Conservation (phyloP, 2,329 filamentous ascomycete species). For the Clathrospora elynae region DNA sequence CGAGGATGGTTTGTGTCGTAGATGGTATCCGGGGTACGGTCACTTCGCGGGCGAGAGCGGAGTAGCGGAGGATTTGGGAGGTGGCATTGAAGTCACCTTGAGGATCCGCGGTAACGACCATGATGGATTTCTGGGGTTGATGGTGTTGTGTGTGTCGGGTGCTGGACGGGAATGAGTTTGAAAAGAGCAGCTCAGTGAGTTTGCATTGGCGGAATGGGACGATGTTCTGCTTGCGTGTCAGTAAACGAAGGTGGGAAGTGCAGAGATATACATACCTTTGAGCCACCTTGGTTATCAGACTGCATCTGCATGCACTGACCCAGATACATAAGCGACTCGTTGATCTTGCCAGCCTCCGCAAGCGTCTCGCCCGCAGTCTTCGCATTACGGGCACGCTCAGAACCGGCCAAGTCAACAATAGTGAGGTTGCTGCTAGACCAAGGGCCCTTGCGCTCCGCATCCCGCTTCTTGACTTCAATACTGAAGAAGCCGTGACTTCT, state of each 20-base stretch:
- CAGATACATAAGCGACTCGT: conserved; percentile 97
- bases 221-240: conserved; percentile 56
- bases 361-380: conserved; percentile 93
- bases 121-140: conserved; percentile 80
- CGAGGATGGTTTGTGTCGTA: conserved; percentile 71
- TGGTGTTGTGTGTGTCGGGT: conserved; percentile 53
- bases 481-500: conserved; percentile 96
- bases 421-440: conserved; percentile 83
- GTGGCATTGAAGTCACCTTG: conserved; percentile 95
- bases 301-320: conserved; percentile 97
- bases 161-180: conserved; percentile 55
- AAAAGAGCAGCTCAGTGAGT: conserved; percentile 59
- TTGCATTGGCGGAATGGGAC: conserved; percentile 70
- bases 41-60: conserved; percentile 87
- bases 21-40: conserved; percentile 88
- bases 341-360: conserved; percentile 96
- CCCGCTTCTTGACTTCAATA: conserved; percentile 87
- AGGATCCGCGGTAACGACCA: conserved; percentile 96
- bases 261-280: conserved; percentile 63
- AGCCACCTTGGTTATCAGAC: conserved; percentile 73
- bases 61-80: conserved; percentile 93
- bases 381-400: conserved; percentile 88
- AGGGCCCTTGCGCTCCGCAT: conserved; percentile 58
- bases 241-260: neutral
- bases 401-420: conserved; percentile 91